A percentile compares a stretch with the other conserved stretches of the same genome.
Conservation (phyloP, 305 asterid species). For the Fraxinus sp. region DNA sequence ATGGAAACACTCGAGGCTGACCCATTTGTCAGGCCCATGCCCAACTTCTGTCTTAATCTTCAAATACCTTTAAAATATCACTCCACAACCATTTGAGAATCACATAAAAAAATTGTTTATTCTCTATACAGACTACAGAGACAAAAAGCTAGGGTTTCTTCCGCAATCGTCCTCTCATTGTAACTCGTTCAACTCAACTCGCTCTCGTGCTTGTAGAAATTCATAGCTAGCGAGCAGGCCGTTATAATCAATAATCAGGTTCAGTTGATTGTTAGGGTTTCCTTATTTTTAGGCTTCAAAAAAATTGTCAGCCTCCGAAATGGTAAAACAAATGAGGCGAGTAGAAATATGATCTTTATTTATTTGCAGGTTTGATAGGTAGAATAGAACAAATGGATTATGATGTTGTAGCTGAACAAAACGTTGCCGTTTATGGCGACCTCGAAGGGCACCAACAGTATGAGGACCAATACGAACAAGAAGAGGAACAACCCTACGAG, state of each 20-base stretch:
- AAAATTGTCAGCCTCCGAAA: conserved; percentile 9
- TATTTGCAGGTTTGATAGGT: conserved; percentile 68
- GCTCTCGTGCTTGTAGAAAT: conserved; percentile 22
- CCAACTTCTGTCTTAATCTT: no score
- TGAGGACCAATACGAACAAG: conserved; percentile 63
- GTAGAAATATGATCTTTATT: conserved; percentile 45
- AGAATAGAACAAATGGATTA: conserved; percentile 76
- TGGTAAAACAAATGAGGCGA: conserved; percentile 32
- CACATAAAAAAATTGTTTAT: no score
- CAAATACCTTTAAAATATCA: no score
- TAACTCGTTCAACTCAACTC: background rate
- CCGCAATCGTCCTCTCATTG: background rate
- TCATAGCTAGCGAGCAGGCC: conserved; percentile 51
- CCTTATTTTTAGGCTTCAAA: conserved; percentile 24
- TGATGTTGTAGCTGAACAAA: conserved; percentile 72
- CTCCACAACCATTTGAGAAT: no score
- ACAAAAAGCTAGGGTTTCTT: conserved; percentile 47
- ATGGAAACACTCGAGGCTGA: no score
- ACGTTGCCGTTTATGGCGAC: conserved; percentile 62
- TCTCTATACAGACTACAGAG: background rate
- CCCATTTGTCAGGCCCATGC: no score
- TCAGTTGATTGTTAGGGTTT: conserved; percentile 54
- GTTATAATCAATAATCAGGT: conserved; percentile 36
- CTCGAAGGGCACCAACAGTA: conserved; percentile 49
- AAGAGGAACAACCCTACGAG: conserved; percentile 30